Evolutionary conservation across 306 rosid species (phyloP), one percentile per base, ranked within the genome.

Genomic region (Vigna unguiculata): DNA sequence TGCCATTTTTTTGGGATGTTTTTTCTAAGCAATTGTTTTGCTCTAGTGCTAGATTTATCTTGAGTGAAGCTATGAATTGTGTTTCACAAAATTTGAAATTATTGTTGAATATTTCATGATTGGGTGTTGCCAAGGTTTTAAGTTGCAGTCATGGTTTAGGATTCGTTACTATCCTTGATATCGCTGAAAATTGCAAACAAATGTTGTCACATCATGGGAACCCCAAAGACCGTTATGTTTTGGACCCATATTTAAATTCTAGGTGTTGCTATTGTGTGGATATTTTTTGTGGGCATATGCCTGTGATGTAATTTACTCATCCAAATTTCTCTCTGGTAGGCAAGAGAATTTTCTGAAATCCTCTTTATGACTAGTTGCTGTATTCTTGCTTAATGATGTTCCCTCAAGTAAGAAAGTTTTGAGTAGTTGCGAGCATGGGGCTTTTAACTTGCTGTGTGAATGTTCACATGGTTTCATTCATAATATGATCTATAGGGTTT

Each of bases 401-500:
- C 15, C 78, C 54, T 43, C 30, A 9, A 49, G 24, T 67, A n/a
- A 9, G 77, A 49, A 25, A 19, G 41, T 69, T 62, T 78, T 30
- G 19, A 64, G 61, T 45, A 41, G 60, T 47, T 2, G 8, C 24
- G 22, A 36, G 20, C 55, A 53, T 63, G 15, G 4, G 8, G 34
- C 17, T 32, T 65, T 72, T 28, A 21, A 76, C 12, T 19, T 64
- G 25, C 16, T 64, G 47, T 54, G 34, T 28, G 3, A n/a, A 41
- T 43, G 49, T 68, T 58, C 63, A 69, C 34, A 69, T 57, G 13
- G 76, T 77, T 57, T 78, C 41, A 5, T 57, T 78, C 41, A 5
- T 32, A 7, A 32, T 32, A 5, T 32, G 36, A 32, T 32, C 7
- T 6, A 32, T 6, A 32, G 6, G 7, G 36, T 6, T 32, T 32